Conservation (phyloP, 164 flowering plant genomes). For the Umbellularia californica region DNA sequence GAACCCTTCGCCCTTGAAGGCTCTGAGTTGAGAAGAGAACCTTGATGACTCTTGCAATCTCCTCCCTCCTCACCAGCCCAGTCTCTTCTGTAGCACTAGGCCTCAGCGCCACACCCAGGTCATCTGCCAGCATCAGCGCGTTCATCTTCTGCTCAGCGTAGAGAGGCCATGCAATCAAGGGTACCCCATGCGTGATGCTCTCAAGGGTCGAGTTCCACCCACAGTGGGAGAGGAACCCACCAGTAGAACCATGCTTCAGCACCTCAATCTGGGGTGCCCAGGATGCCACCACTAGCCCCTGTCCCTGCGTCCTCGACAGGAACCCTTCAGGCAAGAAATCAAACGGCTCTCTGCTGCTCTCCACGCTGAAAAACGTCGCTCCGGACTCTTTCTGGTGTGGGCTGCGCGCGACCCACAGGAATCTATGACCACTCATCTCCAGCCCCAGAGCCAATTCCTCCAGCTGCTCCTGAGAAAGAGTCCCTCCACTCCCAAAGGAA, state of each 20-base stretch:
- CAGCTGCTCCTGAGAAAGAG: slow-evolving; percentile 25
- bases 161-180: slow-evolving; percentile 70
- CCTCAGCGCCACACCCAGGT: slow-evolving; percentile 44
- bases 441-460: slow-evolving; percentile 32
- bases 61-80: slow-evolving; percentile 37
- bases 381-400: slow-evolving; percentile 19
- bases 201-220: slow-evolving; percentile 79
- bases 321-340: slow-evolving; percentile 26
- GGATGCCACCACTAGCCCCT: slow-evolving; percentile 23
- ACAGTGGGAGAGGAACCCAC: slow-evolving; percentile 28
- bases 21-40: slow-evolving; percentile 27
- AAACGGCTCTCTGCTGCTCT: slow-evolving; percentile 20
- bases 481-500: slow-evolving; percentile 47
- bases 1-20: slow-evolving; percentile 26
- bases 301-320: slow-evolving; percentile 14
- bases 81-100: slow-evolving; percentile 17
- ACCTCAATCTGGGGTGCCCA: slow-evolving; percentile 26
- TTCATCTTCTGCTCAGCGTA: slow-evolving; percentile 76
- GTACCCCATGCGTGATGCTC: slow-evolving; percentile 56
- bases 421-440: slow-evolving; percentile 36
- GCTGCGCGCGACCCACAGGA: slow-evolving; percentile 36
- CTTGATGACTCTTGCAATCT: slow-evolving; percentile 43
- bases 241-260: slow-evolving; percentile 13
- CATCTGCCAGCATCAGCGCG: slow-evolving; percentile 43
- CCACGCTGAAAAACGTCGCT: slow-evolving; percentile 17